Base-by-base conservation (phyloP, 164 flowering plant genomes). In the Akebia trifoliata region DNA sequence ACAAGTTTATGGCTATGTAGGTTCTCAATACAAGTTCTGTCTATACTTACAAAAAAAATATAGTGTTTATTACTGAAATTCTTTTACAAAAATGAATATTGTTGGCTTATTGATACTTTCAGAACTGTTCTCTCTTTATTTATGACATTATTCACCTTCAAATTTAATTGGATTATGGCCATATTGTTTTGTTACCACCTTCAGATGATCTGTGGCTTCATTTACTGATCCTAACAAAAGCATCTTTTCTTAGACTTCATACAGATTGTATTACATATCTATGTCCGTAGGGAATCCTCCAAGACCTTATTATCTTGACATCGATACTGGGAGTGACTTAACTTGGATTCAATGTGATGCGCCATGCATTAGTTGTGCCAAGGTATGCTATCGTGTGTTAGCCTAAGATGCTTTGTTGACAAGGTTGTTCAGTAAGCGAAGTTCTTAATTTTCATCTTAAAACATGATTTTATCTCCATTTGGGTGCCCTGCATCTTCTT, bases 261-360 rank as follows among this genome's bases (percentile, higher is more conserved):
- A 36, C 80, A 87, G 95, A 57, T 52, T 85, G 65, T 89, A 89
- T 61, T 86, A 62, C 60, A 73, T 81, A 21, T 60, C 69, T 26
- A 29, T 89, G 31, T 71, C 63, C 54, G 73, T 89, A 17, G 97
- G 97, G 38, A 77, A 57, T 60, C 91, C 94, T 57, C 82, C 78
- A n/a, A 72, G 68, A 36, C 80, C 82, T 40, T 86, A 80, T 64
- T 81, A 65, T 75, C 83, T 89, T 45, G 97, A 86, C 56, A 55
- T 86, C 52, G 97, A 89, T 65, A 86, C 97, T 42, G 97, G 94
- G 47, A 89, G 94, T 75, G 94, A 81, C 76, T 73, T 89, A 52
- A 84, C 87, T 28, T 89, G 97, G 97, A 62, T 86, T 57, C 94
- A 89, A 31, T 89, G 97, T 68, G 85, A 87, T 76, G 97, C 97